Base-by-base conservation (phyloP, 2,329 filamentous ascomycete genomes). In the Venturia carpophila region DNA sequence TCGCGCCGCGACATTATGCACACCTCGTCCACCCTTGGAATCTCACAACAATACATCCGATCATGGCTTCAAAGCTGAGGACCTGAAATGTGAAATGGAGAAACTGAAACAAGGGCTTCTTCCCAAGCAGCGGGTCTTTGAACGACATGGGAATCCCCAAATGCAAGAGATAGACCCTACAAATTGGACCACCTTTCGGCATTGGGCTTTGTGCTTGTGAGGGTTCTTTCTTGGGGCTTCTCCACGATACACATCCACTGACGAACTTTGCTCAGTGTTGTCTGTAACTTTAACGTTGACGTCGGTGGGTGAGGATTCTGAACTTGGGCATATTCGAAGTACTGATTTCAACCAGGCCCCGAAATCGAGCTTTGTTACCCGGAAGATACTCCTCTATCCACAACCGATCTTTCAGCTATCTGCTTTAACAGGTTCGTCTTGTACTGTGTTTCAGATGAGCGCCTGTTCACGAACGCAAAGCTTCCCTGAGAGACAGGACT, bases 281-380 rank as follows among this genome's bases (percentile, higher is more conserved):
- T 78, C 24, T 78, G 76, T 67, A 77, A 78, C 65, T 78, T 78
- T 71, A 78, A 78, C 65, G 76, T 77, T 62, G 76, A 78, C 66
- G 68, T 78, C 69, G 75, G 75, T 70, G 66, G 49, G 66, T 63
- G 15, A 30, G n/a, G 6, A 2, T 41, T 27, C 30, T 24, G 24
- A 58, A 21, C 5, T 41, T 21, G 7, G 47, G n/a, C 39, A 24
- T 17, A 63, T 30, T 27, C 30, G 47, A 21, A 42, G 42, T 21
- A 24, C 24, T 62, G 19, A 49, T 55, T 55, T 68, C 69, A 63
- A 19, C 17, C 17, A 71, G 75, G 76, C 9, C 76, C 76, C 42
- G 76, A 78, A 68, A 72, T 78, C 61, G 75, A 78, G 64, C 71
- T 77, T 49, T 67, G 77, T n/a, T 77, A 77, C 66, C 76, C 76